Conservation (phyloP, 192 early-diverging fungal species). For the Entomortierella parvispora region DNA sequence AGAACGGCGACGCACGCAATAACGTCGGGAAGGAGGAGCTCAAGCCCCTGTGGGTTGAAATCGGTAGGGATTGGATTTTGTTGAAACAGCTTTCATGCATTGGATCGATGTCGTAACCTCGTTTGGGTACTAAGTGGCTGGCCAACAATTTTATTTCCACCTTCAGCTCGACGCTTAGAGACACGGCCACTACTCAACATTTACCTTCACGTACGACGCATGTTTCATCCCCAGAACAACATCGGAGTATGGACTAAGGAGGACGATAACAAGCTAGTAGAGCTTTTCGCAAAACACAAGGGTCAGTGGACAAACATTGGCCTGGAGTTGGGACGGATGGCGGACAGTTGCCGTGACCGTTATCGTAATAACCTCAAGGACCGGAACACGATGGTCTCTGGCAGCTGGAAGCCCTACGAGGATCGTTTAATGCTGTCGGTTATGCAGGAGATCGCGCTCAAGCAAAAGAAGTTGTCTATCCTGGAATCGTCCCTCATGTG, state of each 20-base stretch:
- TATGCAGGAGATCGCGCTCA: slow-evolving; percentile 17
- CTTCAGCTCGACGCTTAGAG: slow-evolving; percentile 25
- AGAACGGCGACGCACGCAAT: background rate
- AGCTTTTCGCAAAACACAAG: slow-evolving; percentile 25
- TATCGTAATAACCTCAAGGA: slow-evolving; percentile 33
- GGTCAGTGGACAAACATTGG: slow-evolving; percentile 48
- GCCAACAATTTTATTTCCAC: background rate
- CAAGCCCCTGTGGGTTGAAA: slow-evolving; percentile 32
- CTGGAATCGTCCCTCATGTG: slow-evolving; percentile 19
- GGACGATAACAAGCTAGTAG: slow-evolving; percentile 36
- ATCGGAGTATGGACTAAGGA: slow-evolving; percentile 39
- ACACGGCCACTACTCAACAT: slow-evolving; percentile 32
- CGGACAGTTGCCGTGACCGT: slow-evolving; percentile 43
- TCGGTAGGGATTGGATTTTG: slow-evolving; percentile 17
- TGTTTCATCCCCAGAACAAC: slow-evolving; percentile 44
- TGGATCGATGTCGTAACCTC: background rate
- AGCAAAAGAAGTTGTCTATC: slow-evolving; percentile 17
- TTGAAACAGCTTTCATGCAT: background rate
- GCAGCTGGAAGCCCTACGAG: slow-evolving; percentile 34
- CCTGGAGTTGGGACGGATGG: slow-evolving; percentile 33
- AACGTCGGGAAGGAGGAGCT: slow-evolving; percentile 22
- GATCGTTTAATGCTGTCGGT: slow-evolving; percentile 28
- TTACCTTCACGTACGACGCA: slow-evolving; percentile 32
- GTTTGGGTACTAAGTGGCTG: background rate
- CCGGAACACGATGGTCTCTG: slow-evolving; percentile 13